Evolutionary conservation across 352 stramenopile genomes (phyloP).

Genomic region (Globisporangium solare): DNA sequence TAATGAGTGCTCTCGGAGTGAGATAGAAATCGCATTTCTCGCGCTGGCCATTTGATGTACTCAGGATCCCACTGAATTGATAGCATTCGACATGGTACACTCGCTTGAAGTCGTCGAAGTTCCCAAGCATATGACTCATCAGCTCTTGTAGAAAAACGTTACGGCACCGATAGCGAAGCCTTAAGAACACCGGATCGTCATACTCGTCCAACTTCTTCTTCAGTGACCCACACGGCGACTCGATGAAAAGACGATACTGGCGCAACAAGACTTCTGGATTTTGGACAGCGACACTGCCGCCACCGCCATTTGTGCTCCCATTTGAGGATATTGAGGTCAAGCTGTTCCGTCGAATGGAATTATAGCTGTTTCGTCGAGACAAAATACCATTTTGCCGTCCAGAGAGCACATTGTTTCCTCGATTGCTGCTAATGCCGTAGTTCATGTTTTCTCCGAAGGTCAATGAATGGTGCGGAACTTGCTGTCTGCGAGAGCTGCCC

Average conservation of each 20-base stretch:
- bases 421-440: constrained; percentile 30
- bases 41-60: constrained; percentile 57
- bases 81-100: constrained; percentile 63
- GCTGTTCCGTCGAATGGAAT: constrained; percentile 16
- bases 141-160: constrained; percentile 81
- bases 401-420: constrained; percentile 15
- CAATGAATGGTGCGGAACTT: constrained; percentile 44
- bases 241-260: constrained; percentile 74
- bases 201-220: constrained; percentile 62
- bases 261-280: constrained; percentile 68
- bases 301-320: constrained; percentile 21
- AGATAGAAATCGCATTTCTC: constrained; percentile 74
- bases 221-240: constrained; percentile 46
- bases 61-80: constrained; percentile 73
- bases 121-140: constrained; percentile 73
- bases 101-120: constrained; percentile 75
- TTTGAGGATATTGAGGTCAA: constrained; percentile 41
- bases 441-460: constrained; percentile 59
- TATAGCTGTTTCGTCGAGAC: constrained; percentile 22
- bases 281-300: constrained; percentile 36
- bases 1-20: constrained; percentile 61
- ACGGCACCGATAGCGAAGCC: constrained; percentile 68
- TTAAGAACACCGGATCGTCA: constrained; percentile 56
- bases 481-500: constrained; percentile 34
- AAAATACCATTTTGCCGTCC: constrained; percentile 19